Evolutionary conservation across 164 flowering plant species (phyloP).

Genomic region (Macadamia tetraphylla): DNA sequence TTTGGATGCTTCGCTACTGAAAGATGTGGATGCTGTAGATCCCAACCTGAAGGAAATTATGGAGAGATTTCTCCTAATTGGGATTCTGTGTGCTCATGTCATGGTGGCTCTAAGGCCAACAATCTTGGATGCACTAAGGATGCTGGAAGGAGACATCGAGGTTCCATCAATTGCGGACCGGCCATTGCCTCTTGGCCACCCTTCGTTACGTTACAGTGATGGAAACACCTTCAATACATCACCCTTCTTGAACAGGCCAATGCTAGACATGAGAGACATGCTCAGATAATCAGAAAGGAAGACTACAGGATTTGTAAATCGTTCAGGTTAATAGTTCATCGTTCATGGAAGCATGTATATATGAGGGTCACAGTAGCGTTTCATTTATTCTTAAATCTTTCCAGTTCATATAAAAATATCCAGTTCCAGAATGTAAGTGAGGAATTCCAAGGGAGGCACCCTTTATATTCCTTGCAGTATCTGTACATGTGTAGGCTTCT

Average conservation of each 20-base stretch:
- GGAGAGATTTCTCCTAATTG: constrained; percentile 73
- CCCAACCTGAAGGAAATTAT: constrained; percentile 47
- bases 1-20: constrained; percentile 42
- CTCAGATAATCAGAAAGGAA: constrained; percentile 32
- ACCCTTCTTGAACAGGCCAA: constrained; percentile 40
- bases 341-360: background rate
- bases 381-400: too few species aligned
- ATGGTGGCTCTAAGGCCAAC: constrained; percentile 86
- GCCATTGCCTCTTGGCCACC: constrained; percentile 53
- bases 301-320: too few species aligned
- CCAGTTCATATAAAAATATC: too few species aligned
- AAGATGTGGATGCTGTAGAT: constrained; percentile 20
- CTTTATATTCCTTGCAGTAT: too few species aligned
- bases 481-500: too few species aligned
- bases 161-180: constrained; percentile 73
- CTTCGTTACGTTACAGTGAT: constrained; percentile 22
- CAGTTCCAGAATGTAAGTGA: too few species aligned
- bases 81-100: constrained; percentile 81
- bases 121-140: constrained; percentile 62
- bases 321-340: background rate
- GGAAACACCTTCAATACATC: constrained; percentile 47
- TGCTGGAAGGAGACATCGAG: constrained; percentile 90
- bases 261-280: constrained; percentile 38
- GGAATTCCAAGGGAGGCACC: too few species aligned
- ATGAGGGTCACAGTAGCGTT: background rate